Percentiles rank a stretch among this genome's conserved stretches.
Evolutionary conservation across 176 grass and related monocot genomes (phyloP).

Genomic region (Thalia dealbata): DNA sequence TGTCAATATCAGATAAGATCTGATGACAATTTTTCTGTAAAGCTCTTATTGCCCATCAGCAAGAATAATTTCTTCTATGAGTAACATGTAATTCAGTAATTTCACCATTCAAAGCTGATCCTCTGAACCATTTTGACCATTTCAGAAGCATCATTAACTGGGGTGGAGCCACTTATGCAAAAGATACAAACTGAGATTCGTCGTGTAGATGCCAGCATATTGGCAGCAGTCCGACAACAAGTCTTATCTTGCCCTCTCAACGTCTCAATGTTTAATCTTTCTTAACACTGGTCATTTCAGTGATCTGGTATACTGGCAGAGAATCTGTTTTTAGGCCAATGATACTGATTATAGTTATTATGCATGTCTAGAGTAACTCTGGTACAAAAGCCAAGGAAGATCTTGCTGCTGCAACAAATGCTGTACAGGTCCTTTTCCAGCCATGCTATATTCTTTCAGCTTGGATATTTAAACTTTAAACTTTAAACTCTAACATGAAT

Average conservation of each 20-base stretch:
- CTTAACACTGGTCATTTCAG: not conserved
- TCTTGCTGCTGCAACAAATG: slow-evolving; percentile 90
- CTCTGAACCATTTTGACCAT: not conserved
- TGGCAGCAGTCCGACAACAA: slow-evolving; percentile 90
- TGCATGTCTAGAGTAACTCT: slow-evolving; percentile 68
- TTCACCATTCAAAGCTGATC: not conserved
- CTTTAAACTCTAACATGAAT: not conserved
- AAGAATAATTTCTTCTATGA: not conserved
- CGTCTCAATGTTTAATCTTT: not conserved
- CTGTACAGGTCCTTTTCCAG: slow-evolving; percentile 61
- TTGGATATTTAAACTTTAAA: not conserved
- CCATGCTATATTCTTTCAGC: not conserved
- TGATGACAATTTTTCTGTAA: not conserved
- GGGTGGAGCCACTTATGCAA: slow-evolving; percentile 97
- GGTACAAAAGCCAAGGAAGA: slow-evolving; percentile 98
- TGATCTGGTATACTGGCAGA: not conserved
- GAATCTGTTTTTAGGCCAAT: not conserved
- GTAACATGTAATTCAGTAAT: not conserved
- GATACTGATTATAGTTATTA: not conserved
- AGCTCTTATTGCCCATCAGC: not conserved
- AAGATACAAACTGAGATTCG: slow-evolving; percentile 99
- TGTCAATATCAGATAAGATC: not conserved
- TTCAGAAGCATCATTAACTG: slow-evolving; percentile 83
- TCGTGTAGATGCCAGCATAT: slow-evolving; percentile 86
- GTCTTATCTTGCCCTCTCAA: slow-evolving; percentile 21